Evolutionary conservation across 2,329 filamentous ascomycete genomes (phyloP), one percentile per base, ranked within the genome.

Genomic region (Scleromitrula shiraiana): DNA sequence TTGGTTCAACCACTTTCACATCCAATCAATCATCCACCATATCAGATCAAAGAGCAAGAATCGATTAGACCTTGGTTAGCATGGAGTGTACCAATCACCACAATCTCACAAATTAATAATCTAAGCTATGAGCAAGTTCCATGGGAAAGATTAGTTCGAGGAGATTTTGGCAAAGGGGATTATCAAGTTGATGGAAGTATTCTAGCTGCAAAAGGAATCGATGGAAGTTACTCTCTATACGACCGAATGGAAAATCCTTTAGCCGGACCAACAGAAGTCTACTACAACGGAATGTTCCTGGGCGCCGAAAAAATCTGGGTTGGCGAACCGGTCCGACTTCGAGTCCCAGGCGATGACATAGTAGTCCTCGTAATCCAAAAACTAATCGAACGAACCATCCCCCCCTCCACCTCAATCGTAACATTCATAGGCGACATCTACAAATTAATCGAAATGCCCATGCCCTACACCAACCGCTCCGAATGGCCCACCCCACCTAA

Each of bases 241-340:
- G 69, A 72, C 41, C 66, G 62, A n/a, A 62, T 70, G n/a, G 68
- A 67, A 36, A 68, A 64, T 17, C 56, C 61, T 1, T 57, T 68
- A 2, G 62, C 64, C 3, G 59, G 62, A 19, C 60, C 63, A 6
- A 67, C 67, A 12, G 69, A 71, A 38, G 60, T 65, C 3, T 66
- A 70, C 46, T 80, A 73, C 60, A 73, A 73, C 49, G 74, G 73
- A 26, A 66, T 80, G 41, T 80, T 70, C 58, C 61, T 80, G 0
- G 77, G 77, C 5, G 75, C 72, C 2, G 77, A 81, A 57, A 80
- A 79, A 61, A 68, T 80, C 19, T 80, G 76, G 74, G 62, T 71
- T 17, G 75, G 76, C n/a, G 77, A 81, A 39, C 69, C 75, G 1
- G 67, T 80, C 12, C 73, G 77, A n/a, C 62, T 80, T 5, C 52